These are phyloP conservation scores for Macrophomina tecta DNA, from an alignment of 2,329 filamentous ascomycete species.

Conservation along the genomic window DNA sequence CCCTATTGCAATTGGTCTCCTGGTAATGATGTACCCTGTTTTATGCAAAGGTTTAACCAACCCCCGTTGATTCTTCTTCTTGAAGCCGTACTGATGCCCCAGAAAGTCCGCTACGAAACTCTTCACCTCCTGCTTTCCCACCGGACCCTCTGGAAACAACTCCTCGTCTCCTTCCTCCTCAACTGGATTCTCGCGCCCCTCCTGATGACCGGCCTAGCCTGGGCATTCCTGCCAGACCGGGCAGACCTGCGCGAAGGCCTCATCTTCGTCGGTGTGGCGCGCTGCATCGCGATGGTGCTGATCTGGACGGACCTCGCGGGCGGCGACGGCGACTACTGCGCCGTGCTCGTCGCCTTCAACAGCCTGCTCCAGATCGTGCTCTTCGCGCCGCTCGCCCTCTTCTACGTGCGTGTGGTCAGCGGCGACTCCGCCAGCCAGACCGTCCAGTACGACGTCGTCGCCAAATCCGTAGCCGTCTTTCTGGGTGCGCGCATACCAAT, in stretches of 20 bases:
- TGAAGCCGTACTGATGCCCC: slow-evolving; percentile 44
- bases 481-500: background rate
- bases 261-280: slow-evolving; percentile 80
- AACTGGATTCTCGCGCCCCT: slow-evolving; percentile 87
- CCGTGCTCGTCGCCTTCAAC: slow-evolving; percentile 59
- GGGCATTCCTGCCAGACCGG: slow-evolving; percentile 58
- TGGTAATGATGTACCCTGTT: slow-evolving; percentile 96
- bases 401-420: slow-evolving; percentile 71
- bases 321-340: slow-evolving; percentile 82
- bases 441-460: slow-evolving; percentile 70
- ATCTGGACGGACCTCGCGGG: slow-evolving; percentile 82
- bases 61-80: no score
- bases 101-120: slow-evolving; percentile 81
- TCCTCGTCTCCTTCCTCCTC: slow-evolving; percentile 75
- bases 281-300: slow-evolving; percentile 88
- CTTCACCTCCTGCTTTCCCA: slow-evolving; percentile 70
- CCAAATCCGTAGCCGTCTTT: slow-evolving; percentile 82
- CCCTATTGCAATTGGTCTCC: slow-evolving; percentile 74
- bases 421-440: slow-evolving; percentile 41
- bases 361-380: slow-evolving; percentile 56
- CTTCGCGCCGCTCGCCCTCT: slow-evolving; percentile 54
- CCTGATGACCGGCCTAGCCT: slow-evolving; percentile 75
- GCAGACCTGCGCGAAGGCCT: slow-evolving; percentile 65
- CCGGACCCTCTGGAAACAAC: slow-evolving; percentile 74
- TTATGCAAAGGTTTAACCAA: slow-evolving; percentile 45